Evolutionary conservation across 257 asterid genomes (phyloP).

Genomic region (Penstemon eatonii): DNA sequence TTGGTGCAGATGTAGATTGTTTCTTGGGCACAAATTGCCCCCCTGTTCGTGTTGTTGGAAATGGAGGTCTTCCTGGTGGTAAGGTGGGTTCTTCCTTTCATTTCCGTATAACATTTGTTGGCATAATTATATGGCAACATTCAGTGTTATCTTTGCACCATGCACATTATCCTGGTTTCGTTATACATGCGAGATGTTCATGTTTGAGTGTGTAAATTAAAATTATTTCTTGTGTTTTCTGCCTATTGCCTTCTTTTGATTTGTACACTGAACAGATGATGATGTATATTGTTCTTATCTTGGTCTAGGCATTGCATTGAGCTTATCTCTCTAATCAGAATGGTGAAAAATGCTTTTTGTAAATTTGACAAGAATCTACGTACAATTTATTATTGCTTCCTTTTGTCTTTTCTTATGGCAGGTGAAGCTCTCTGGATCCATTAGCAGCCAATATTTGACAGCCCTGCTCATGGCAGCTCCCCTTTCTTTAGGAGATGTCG

Average conservation of each 20-base stretch:
- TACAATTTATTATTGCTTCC: slow-evolving; percentile 11
- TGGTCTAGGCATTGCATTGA: background rate
- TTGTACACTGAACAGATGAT: background rate
- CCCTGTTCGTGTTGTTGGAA: slow-evolving; percentile 88
- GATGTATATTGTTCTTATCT: background rate
- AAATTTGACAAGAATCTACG: slow-evolving; percentile 9
- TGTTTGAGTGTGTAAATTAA: too few relatives aligned
- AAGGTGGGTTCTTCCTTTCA: slow-evolving; percentile 50
- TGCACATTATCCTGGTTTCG: slow-evolving; percentile 11
- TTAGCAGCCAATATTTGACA: slow-evolving; percentile 96
- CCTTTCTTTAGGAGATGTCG: slow-evolving; percentile 84
- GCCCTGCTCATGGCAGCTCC: slow-evolving; percentile 99
- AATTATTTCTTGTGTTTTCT: too few relatives aligned
- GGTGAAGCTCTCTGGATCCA: slow-evolving; percentile 96
- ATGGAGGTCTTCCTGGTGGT: slow-evolving; percentile 98
- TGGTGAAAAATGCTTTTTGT: background rate
- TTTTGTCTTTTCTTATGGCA: slow-evolving; percentile 34
- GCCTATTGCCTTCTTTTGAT: background rate
- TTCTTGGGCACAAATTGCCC: slow-evolving; percentile 89
- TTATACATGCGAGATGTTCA: background rate
- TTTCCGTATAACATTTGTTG: slow-evolving; percentile 7
- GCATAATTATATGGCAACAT: background rate
- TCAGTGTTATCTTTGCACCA: background rate
- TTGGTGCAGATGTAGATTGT: slow-evolving; percentile 90
- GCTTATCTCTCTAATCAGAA: slow-evolving; percentile 6